phyloP scores from a whole-genome alignment of 2,329 filamentous ascomycete genomes.

The Beauveria pseudobassiana region DNA sequence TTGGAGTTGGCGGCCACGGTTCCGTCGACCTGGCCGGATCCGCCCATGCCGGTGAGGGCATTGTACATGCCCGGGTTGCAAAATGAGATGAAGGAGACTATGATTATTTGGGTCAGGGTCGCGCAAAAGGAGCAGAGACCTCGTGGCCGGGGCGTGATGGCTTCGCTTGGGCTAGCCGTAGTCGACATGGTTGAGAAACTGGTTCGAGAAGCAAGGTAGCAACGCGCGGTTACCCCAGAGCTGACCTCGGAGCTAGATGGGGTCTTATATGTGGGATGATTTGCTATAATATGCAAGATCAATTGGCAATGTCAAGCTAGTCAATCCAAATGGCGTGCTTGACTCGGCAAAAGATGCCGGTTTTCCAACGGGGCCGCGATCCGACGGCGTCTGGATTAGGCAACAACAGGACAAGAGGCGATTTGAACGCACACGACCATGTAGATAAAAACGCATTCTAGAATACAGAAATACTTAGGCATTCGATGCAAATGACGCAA shows the following conservation, averaged over 20 bases:
- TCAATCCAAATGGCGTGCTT: neutral
- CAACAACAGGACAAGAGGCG: no score
- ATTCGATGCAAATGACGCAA: no score
- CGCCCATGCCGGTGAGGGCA: neutral
- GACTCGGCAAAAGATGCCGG: neutral
- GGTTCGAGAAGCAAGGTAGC: neutral
- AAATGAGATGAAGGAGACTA: neutral
- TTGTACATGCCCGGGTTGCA: constrained; percentile 3
- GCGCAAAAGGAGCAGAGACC: neutral
- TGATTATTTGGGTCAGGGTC: neutral
- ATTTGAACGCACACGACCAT: no score
- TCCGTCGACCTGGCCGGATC: neutral
- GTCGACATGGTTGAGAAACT: neutral
- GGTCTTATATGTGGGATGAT: neutral
- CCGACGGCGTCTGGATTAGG: neutral
- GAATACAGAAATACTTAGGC: no score
- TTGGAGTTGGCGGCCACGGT: neutral
- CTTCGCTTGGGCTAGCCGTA: neutral
- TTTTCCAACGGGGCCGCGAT: neutral
- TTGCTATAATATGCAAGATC: neutral
- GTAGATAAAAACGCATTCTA: no score
- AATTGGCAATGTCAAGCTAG: neutral
- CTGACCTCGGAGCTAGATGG: neutral
- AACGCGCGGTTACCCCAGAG: no score
- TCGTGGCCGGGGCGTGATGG: neutral